Evolutionary conservation across 352 stramenopile species (phyloP), one percentile per base, ranked within the genome.

Genomic region (Halophytophthora polymorphica): DNA sequence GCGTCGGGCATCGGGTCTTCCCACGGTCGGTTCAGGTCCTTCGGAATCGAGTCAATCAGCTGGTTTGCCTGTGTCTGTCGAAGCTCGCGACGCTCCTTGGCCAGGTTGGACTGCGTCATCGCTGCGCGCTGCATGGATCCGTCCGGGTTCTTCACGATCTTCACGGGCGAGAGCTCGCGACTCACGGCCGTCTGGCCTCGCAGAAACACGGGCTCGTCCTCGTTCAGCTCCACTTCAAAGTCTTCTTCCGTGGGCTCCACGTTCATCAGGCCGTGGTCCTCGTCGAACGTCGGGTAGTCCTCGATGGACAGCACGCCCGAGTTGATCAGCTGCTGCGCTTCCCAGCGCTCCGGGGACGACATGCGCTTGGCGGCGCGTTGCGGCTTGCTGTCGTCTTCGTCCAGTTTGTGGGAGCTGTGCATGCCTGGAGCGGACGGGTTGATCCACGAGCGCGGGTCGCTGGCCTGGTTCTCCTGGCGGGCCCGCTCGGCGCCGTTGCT

Each of bases 121-220:
- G 98, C 97, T 0, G 97, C 97, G 11, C 97, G 86, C 63, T 98
- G 93, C 61, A 99, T 82, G 8, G 91, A 98, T 29, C 98, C 98
- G 70, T 99, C 97, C 1, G 98, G 98, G 69, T 99, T 99, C 62
- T 98, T 98, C 2, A 99, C 95, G 67, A 99, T 99, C 45, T 97
- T 97, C 8, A 99, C 81, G 0, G 97, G 97, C 39, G 93, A 96
- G 28, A 98, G 57, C 48, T 98, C 96, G 5, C 71, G 83, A 52
- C 83, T 89, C 38, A 80, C 46, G 40, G 96, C 82, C 1, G 95
- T 98, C 68, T 99, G 96, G 1, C 97, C 97, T 29, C 83, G 77
- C 29, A 99, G 54, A 71, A 99, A 99, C 0, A 97, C 76, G 13
- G 98, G 96, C 64, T 99, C 93, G 23, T 97, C 82, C 42, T 99